These are phyloP conservation scores for Verruconis gallopava DNA, from an alignment of 2,329 filamentous ascomycete species.

Conservation along the genomic window DNA sequence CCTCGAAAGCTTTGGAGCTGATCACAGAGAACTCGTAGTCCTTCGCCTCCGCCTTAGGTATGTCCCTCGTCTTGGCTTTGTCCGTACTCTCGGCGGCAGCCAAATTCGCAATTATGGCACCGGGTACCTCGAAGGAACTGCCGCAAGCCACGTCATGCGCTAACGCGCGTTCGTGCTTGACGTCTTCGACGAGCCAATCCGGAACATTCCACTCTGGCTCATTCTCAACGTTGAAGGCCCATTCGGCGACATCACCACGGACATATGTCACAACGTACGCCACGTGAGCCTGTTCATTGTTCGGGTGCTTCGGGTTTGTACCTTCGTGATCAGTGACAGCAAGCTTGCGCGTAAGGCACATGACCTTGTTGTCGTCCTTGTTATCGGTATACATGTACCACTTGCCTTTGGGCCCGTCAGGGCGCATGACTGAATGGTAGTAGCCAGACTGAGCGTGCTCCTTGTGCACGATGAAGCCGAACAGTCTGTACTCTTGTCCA, in stretches of 20 bases:
- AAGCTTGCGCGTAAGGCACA: constrained; percentile 42
- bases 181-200: constrained; percentile 23
- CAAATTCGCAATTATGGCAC: not conserved
- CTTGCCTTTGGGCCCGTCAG: constrained; percentile 39
- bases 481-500: constrained; percentile 40
- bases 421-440: constrained; percentile 48
- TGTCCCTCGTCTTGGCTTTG: not conserved
- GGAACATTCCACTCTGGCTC: constrained; percentile 34
- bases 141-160: constrained; percentile 22
- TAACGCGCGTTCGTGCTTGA: constrained; percentile 13
- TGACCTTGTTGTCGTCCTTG: constrained; percentile 40
- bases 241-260: constrained; percentile 32
- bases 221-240: constrained; percentile 25
- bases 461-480: constrained; percentile 47
- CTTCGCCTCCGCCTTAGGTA: constrained; percentile 14
- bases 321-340: constrained; percentile 41
- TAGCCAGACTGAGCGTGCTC: constrained; percentile 44
- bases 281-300: constrained; percentile 27
- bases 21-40: constrained; percentile 22
- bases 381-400: constrained; percentile 49
- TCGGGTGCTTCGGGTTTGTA: constrained; percentile 25
- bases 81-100: constrained; percentile 8
- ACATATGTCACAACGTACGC: constrained; percentile 46
- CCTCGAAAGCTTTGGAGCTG: constrained; percentile 21
- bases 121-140: not conserved